Percentiles rank a stretch among this genome's conserved stretches.
Evolutionary conservation across 1,284 basidiomycete genomes (phyloP).

Genomic region (Erythrobasidium hasegawianum): DNA sequence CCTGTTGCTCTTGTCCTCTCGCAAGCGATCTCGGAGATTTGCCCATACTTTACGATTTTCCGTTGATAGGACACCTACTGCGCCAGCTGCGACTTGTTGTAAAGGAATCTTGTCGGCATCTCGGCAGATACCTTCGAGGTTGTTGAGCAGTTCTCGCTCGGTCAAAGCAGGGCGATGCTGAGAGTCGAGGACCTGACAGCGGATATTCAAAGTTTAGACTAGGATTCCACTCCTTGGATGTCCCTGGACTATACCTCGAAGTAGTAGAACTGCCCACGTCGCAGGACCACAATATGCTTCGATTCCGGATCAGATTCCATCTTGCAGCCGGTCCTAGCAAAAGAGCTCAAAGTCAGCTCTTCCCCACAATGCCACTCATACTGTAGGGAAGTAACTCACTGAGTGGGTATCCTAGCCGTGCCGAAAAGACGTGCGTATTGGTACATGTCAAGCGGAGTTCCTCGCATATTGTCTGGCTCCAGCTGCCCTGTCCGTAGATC

Average conservation of each 20-base stretch:
- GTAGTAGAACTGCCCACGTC: slow-evolving; percentile 82
- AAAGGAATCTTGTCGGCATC: slow-evolving; percentile 84
- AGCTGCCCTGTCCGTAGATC: slow-evolving; percentile 80
- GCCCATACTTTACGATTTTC: slow-evolving; percentile 95
- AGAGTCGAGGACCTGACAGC: slow-evolving; percentile 66
- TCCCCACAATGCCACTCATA: too few relatives aligned
- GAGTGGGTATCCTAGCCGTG: slow-evolving; percentile 85
- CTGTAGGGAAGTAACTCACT: slow-evolving; percentile 58
- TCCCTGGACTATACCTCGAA: slow-evolving; percentile 43
- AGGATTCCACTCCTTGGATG: too few relatives aligned
- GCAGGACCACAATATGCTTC: slow-evolving; percentile 79
- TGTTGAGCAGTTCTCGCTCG: slow-evolving; percentile 81
- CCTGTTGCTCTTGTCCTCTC: slow-evolving; percentile 65
- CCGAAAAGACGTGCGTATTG: slow-evolving; percentile 88
- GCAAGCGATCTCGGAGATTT: slow-evolving; percentile 62
- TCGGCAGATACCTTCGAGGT: slow-evolving; percentile 79
- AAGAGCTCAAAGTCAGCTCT: too few relatives aligned
- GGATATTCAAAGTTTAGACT: too few relatives aligned
- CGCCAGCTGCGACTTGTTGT: slow-evolving; percentile 67
- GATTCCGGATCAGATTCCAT: slow-evolving; percentile 75
- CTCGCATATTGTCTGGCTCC: slow-evolving; percentile 75
- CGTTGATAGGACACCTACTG: slow-evolving; percentile 81
- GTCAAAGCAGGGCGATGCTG: slow-evolving; percentile 78
- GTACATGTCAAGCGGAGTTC: slow-evolving; percentile 83
- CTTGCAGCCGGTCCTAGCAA: slow-evolving; percentile 78